Evolutionary conservation across 148 eudicot genomes (phyloP).

Genomic region (Tetragonia tetragonoides): DNA sequence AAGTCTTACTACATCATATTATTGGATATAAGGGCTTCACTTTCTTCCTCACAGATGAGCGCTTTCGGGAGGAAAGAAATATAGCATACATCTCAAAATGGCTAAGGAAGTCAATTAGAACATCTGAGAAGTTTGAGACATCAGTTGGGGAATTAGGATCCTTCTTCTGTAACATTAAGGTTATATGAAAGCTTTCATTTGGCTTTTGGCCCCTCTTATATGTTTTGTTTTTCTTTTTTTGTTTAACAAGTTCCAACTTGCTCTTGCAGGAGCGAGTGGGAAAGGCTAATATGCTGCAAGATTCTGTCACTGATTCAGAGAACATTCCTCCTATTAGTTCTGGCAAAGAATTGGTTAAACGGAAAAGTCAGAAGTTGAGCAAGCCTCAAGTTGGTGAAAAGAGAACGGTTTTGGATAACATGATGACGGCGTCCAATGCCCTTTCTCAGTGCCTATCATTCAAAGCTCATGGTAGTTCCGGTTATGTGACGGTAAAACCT

Average conservation of each 20-base stretch:
- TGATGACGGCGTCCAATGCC: constrained; percentile 16
- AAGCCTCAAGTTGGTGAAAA: constrained; percentile 29
- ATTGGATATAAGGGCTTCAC: constrained; percentile 1
- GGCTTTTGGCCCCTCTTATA: neutral
- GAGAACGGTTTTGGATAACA: constrained; percentile 30
- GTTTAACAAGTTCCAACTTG: neutral
- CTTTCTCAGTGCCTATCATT: constrained; percentile 30
- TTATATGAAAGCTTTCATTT: constrained; percentile 15
- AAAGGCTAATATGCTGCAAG: constrained; percentile 32
- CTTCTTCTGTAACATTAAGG: constrained; percentile 77
- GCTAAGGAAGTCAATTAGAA: constrained; percentile 84
- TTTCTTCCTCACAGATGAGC: constrained; percentile 61
- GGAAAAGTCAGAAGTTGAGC: constrained; percentile 35
- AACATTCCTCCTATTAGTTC: constrained; percentile 32
- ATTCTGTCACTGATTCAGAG: constrained; percentile 34
- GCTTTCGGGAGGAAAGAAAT: constrained; percentile 73
- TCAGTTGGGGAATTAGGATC: constrained; percentile 60
- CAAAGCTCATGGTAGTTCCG: constrained; percentile 23
- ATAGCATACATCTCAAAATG: constrained; percentile 75
- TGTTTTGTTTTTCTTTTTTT: neutral
- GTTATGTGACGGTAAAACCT: constrained; percentile 23
- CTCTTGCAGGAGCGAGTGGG: constrained; percentile 50
- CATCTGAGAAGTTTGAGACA: constrained; percentile 54
- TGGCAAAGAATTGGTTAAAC: constrained; percentile 26
- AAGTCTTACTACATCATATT: neutral